Evolutionary conservation across 768 basidiomycete genomes (phyloP), one percentile per base, ranked within the genome.

Genomic region (Filobasidium floriforme): DNA sequence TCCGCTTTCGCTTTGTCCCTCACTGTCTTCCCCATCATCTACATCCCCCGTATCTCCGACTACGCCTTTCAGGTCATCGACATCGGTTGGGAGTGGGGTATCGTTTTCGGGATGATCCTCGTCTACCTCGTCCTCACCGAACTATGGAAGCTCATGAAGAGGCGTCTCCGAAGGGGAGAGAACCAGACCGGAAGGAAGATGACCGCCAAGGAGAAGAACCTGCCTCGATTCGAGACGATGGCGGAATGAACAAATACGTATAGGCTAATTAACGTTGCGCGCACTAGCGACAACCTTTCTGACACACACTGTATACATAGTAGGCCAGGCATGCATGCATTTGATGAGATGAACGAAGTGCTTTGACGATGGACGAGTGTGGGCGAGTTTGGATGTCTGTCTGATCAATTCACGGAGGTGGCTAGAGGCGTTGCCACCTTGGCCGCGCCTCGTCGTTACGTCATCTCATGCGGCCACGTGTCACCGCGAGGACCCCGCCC

Each of bases 21-120:
- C 11, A 60, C 65, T 1, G 71, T 73, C 66, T 79, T 80, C 75
- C 79, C 79, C 1, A 68, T 79, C 66, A 71, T 81, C 22, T 81
- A 80, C 70, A 80, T 81, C 46, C 75, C 75, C n/a, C 69, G 66
- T 1, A 73, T 78, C 63, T 77, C 77, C 71, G 65, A 73, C 55
- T 65, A 72, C 59, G 79, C 79, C 24, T 80, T 82, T 76, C 72
- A 78, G 22, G 71, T 80, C 61, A 67, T 66, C 4, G 62, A 73
- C 1, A 70, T 80, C 49, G 71, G 70, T 11, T 80, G 77, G 81
- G 80, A 77, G 68, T 81, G 80, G 80, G 79, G 78, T 14, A 70
- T 79, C 62, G 72, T 80, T 22, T 75, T 77, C 63, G 72, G 73
- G 19, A 61, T 66, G 59, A 51, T 55, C 1, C 37, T 66, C 40